A percentile compares a stretch with the other conserved stretches of the same genome.
phyloP scores from a whole-genome alignment of 345 rosid genomes.

The Mercurialis annua region DNA sequence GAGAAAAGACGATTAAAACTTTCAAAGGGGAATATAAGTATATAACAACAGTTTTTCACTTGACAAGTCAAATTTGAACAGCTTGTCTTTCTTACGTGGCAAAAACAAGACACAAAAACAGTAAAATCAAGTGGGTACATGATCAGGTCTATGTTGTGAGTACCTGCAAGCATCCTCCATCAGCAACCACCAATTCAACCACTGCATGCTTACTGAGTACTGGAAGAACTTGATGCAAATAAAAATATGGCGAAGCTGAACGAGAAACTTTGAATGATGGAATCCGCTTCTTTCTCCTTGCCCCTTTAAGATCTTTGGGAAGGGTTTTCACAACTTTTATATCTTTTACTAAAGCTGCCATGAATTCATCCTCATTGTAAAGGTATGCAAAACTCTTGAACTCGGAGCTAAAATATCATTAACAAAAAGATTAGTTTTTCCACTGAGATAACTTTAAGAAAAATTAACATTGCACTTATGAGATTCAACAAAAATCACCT shows the following conservation, averaged over 20 bases:
- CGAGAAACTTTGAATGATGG: slow-evolving; percentile 80
- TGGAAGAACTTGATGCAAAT: slow-evolving; percentile 83
- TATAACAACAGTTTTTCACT: neutral
- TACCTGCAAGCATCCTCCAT: slow-evolving; percentile 97
- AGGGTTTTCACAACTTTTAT: slow-evolving; percentile 80
- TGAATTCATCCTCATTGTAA: slow-evolving; percentile 82
- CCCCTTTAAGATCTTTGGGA: slow-evolving; percentile 83
- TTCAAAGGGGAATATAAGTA: neutral
- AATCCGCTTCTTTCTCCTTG: slow-evolving; percentile 79
- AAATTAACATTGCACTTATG: slow-evolving; percentile 2
- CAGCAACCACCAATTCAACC: slow-evolving; percentile 80
- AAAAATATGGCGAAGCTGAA: slow-evolving; percentile 81
- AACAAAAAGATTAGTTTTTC: neutral
- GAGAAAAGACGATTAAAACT: slow-evolving; percentile 2
- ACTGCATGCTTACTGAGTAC: slow-evolving; percentile 78
- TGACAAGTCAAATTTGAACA: neutral
- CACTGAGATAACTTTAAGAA: neutral
- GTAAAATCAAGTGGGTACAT: neutral
- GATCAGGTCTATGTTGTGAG: slow-evolving; percentile 1
- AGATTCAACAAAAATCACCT: slow-evolving; percentile 42
- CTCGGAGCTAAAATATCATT: slow-evolving; percentile 57
- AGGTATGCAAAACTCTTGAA: slow-evolving; percentile 98
- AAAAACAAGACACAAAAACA: neutral
- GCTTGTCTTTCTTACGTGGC: neutral
- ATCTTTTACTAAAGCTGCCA: slow-evolving; percentile 69